Base-by-base conservation (phyloP, 306 rosid species). In the Vigna angularis region DNA sequence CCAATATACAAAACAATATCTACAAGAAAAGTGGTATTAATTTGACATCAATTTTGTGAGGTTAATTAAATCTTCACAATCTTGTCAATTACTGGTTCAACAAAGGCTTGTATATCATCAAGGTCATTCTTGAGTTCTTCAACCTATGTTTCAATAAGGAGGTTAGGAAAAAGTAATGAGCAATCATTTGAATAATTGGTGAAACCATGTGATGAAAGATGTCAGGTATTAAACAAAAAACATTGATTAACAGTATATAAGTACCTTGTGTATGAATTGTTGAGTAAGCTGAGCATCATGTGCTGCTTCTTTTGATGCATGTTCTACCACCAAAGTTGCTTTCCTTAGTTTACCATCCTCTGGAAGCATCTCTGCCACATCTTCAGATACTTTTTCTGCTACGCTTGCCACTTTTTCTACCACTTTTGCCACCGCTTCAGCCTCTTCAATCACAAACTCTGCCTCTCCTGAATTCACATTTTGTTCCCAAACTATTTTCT, bases 211-310 rank as follows among this genome's bases (percentile, higher is more conserved):
- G 22, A 70, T 15, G 14, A 53, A 61, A 30, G 24, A 70, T 55
- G 40, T 22, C 3, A 20, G 34, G 0, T 38, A 11, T 53, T 20
- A 32, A 59, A 63, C 34, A 6, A 1, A 22, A 22, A 17, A 18
- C 1, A n/a, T 20, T 32, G 36, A 3, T n/a, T 18, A 24, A 24
- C 14, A 44, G 49, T 22, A 53, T 52, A 55, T 56, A 1, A 63
- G 34, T 80, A 91, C 97, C 91, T 89, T 91, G 79, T 86, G 90
- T 82, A 88, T 71, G 50, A 91, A 79, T 30, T 83, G 58, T 70
- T 83, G 16, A 32, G 92, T 67, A 16, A 79, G 4, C 62, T 89
- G 85, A 50, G 93, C 97, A 81, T 77, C 94, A 72, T 89, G 87
- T 67, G 70, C 82, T 40, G 65, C 87, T 38, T 77, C 73, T 86